phyloP scores from a whole-genome alignment of 2,329 filamentous ascomycete genomes.

The Zelopaecilomyces penicillatus region DNA sequence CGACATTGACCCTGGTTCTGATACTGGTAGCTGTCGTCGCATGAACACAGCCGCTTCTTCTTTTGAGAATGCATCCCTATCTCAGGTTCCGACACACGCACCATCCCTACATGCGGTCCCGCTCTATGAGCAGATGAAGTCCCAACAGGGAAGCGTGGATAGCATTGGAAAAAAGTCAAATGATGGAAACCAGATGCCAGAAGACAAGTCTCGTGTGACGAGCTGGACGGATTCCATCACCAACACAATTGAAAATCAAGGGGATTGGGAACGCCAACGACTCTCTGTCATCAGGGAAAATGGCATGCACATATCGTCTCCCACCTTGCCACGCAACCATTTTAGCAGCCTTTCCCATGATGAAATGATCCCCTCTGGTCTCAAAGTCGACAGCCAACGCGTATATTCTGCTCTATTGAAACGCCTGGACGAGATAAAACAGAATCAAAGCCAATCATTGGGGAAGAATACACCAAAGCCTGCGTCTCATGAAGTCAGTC shows the following conservation, averaged over 20 bases:
- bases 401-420: constrained; percentile 59
- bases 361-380: constrained; percentile 10
- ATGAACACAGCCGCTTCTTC: constrained; percentile 21
- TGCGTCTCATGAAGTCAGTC: too few species aligned
- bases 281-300: constrained; percentile 58
- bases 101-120: constrained; percentile 42
- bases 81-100: constrained; percentile 38
- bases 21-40: constrained; percentile 23
- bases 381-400: constrained; percentile 44
- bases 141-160: constrained; percentile 47
- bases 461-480: not conserved
- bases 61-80: constrained; percentile 37
- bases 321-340: constrained; percentile 21
- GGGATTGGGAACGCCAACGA: constrained; percentile 45
- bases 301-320: constrained; percentile 30
- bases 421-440: constrained; percentile 35
- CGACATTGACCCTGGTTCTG: constrained; percentile 12
- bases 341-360: not conserved
- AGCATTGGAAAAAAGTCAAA: constrained; percentile 32
- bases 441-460: constrained; percentile 4
- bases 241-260: constrained; percentile 42
- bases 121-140: constrained; percentile 38
- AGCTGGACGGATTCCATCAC: constrained; percentile 63
- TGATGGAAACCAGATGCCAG: constrained; percentile 26
- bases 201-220: constrained; percentile 57